Evolutionary conservation across 169 alveolate species (phyloP).

Genomic region (Eimeria acervulina): DNA sequence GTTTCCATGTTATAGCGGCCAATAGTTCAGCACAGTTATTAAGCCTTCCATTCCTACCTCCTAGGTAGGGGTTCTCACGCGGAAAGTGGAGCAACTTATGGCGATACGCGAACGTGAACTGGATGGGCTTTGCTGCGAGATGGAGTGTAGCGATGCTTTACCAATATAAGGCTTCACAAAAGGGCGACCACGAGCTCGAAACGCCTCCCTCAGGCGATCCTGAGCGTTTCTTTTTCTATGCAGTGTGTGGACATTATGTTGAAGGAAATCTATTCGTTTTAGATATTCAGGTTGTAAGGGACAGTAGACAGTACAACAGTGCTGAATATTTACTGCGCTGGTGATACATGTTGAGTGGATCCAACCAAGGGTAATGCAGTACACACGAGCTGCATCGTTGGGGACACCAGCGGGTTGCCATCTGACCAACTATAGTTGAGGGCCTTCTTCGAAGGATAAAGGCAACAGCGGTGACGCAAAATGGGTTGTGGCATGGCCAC

Average conservation of each 20-base stretch:
- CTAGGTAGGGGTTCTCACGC: background rate
- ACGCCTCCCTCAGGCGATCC: background rate
- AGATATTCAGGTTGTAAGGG: background rate
- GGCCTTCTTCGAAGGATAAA: slow-evolving; percentile 5
- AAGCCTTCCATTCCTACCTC: background rate
- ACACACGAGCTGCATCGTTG: background rate
- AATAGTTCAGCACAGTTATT: background rate
- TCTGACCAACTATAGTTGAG: background rate
- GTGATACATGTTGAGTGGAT: background rate
- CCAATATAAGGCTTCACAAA: background rate
- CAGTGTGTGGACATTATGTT: background rate
- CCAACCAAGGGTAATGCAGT: too few relatives aligned
- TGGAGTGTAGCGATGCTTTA: background rate
- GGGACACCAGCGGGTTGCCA: background rate
- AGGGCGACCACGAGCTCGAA: background rate
- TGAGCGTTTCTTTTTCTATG: background rate
- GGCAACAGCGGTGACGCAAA: background rate
- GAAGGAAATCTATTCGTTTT: background rate
- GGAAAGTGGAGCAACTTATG: background rate
- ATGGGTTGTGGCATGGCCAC: background rate
- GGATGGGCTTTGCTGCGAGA: background rate
- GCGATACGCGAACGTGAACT: background rate
- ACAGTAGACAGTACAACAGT: background rate
- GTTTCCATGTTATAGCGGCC: too few relatives aligned
- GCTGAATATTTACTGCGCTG: background rate